phyloP scores from a whole-genome alignment of 192 early-diverging fungal genomes.

The Radiomyces spectabilis region DNA sequence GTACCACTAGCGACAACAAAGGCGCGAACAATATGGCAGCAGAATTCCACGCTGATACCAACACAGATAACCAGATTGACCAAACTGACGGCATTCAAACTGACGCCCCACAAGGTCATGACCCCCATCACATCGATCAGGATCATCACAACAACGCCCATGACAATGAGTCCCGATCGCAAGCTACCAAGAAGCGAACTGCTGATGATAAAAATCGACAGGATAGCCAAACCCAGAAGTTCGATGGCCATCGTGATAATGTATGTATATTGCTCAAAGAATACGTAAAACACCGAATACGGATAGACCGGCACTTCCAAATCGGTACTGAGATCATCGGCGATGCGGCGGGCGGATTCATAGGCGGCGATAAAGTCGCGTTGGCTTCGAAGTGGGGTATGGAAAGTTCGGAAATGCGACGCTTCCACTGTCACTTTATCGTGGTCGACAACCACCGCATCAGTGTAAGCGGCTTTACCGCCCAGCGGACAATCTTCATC shows the following conservation, averaged over 20 bases:
- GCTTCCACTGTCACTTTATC: constrained; percentile 32
- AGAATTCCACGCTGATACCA: constrained; percentile 64
- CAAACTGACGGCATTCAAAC: constrained; percentile 54
- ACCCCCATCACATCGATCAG: constrained; percentile 46
- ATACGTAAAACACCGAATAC: constrained; percentile 59
- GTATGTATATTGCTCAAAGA: constrained; percentile 60
- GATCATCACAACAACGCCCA: constrained; percentile 51
- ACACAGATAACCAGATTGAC: constrained; percentile 62
- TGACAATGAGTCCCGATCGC: constrained; percentile 43
- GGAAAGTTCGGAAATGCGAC: constrained; percentile 55
- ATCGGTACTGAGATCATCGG: constrained; percentile 33
- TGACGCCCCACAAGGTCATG: constrained; percentile 49
- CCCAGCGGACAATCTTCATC: constrained; percentile 51
- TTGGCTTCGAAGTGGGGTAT: constrained; percentile 50
- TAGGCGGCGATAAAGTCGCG: constrained; percentile 51
- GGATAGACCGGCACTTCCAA: constrained; percentile 44
- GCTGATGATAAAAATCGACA: constrained; percentile 46
- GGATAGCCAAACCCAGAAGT: constrained; percentile 39
- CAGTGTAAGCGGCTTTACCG: constrained; percentile 57
- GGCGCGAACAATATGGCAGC: constrained; percentile 53
- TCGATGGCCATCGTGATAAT: constrained; percentile 42
- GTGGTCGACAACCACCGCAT: constrained; percentile 41
- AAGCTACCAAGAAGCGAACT: constrained; percentile 40
- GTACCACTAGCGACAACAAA: constrained; percentile 42
- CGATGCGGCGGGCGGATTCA: constrained; percentile 47